Percentiles rank a stretch among this genome's conserved stretches.
Evolutionary conservation across 2,329 filamentous ascomycete species (phyloP).

Genomic region (Aspergillus sp.): DNA sequence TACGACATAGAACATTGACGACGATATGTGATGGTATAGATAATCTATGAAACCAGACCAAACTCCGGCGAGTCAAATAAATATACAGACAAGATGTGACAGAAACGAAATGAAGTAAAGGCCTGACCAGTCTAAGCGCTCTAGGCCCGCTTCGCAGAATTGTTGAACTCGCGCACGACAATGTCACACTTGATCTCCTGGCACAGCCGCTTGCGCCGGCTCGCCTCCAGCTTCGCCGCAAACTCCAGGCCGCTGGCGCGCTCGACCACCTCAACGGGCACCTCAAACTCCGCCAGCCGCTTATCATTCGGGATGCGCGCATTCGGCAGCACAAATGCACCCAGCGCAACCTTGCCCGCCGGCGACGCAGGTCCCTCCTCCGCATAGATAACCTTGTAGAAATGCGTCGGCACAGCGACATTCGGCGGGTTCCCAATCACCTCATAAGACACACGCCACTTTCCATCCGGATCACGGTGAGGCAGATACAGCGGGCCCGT

Average conservation of each 20-base stretch:
- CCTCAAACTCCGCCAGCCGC: conserved; percentile 87
- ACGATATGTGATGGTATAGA: not conserved
- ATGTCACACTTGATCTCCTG: conserved; percentile 81
- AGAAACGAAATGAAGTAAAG: no score
- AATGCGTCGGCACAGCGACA: conserved; percentile 94
- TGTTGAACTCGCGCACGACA: conserved; percentile 74
- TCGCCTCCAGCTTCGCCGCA: conserved; percentile 69
- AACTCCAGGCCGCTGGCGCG: conserved; percentile 90
- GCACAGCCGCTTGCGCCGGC: conserved; percentile 76
- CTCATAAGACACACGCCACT: conserved; percentile 95
- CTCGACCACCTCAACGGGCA: conserved; percentile 89
- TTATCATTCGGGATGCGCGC: conserved; percentile 83
- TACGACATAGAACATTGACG: not conserved
- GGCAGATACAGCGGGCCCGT: conserved; percentile 94
- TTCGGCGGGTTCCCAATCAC: conserved; percentile 91
- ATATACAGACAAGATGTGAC: not conserved
- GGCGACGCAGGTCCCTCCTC: conserved; percentile 67
- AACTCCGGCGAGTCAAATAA: not conserved
- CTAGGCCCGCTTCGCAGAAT: conserved; percentile 48
- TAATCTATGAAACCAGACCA: not conserved
- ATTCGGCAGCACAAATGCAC: conserved; percentile 94
- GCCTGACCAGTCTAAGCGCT: not conserved
- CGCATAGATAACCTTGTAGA: conserved; percentile 98
- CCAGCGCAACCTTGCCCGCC: conserved; percentile 75
- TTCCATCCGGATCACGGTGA: conserved; percentile 79